Evolutionary conservation across 768 basidiomycete species (phyloP).

Genomic region (Vishniacozyma victoriae): DNA sequence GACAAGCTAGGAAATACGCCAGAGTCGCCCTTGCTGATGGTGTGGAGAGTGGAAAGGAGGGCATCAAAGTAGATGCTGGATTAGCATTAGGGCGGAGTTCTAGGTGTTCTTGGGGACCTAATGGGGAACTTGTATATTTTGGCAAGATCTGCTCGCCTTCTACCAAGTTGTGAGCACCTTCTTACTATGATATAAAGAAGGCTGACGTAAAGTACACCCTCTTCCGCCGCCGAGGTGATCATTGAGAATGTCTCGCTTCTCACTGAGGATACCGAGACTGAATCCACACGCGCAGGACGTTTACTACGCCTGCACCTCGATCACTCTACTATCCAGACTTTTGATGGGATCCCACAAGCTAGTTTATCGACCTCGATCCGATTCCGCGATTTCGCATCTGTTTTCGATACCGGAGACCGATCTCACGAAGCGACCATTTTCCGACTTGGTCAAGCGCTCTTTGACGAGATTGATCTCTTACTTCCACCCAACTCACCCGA

Average conservation of each 20-base stretch:
- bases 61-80: slow-evolving; percentile 69
- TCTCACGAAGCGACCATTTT: slow-evolving; percentile 74
- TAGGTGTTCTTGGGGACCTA: slow-evolving; percentile 83
- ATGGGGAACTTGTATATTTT: slow-evolving; percentile 66
- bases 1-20: slow-evolving; percentile 74
- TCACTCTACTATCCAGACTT: slow-evolving; percentile 58
- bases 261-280: slow-evolving; percentile 20
- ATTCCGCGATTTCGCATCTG: slow-evolving; percentile 69
- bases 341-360: slow-evolving; percentile 57
- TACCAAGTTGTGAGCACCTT: slow-evolving; percentile 49
- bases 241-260: slow-evolving; percentile 38
- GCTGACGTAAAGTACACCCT: slow-evolving; percentile 9
- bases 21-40: slow-evolving; percentile 60
- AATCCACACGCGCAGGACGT: slow-evolving; percentile 53
- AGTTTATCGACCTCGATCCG: slow-evolving; percentile 54
- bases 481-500: slow-evolving; percentile 50
- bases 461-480: slow-evolving; percentile 71
- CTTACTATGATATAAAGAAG: slow-evolving; percentile 2
- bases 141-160: slow-evolving; percentile 55
- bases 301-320: slow-evolving; percentile 71
- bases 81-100: slow-evolving; percentile 80
- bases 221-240: slow-evolving; percentile 22
- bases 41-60: slow-evolving; percentile 60
- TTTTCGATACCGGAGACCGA: slow-evolving; percentile 66
- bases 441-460: slow-evolving; percentile 80